A percentile compares a stretch with the other conserved stretches of the same genome.
These are phyloP conservation scores for Conoideocrella luteorostrata DNA, from an alignment of 2,329 filamentous ascomycete genomes.

Conservation along the genomic window DNA sequence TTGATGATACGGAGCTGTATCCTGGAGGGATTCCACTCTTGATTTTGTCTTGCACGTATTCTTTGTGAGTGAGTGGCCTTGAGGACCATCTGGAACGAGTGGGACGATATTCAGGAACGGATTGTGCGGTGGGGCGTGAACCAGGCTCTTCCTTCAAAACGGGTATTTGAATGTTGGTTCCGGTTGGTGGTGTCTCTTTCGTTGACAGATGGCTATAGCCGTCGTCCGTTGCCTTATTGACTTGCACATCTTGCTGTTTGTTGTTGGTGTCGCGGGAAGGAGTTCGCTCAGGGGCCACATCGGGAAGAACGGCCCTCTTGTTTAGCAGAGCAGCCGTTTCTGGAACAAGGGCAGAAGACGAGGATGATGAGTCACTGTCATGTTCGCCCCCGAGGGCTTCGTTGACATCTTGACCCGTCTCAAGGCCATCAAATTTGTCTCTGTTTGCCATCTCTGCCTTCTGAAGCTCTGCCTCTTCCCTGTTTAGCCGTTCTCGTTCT, in stretches of 20 bases:
- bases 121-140: not conserved
- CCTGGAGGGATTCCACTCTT: constrained; percentile 43
- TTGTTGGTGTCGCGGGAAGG: constrained; percentile 18
- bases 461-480: not conserved
- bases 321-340: constrained; percentile 1
- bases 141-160: not conserved
- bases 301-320: constrained; percentile 15
- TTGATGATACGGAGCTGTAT: constrained; percentile 38
- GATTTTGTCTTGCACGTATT: constrained; percentile 44
- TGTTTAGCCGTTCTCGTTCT: constrained; percentile 23
- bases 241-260: not conserved
- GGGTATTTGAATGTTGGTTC: not conserved
- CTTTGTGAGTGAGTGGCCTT: constrained; percentile 44
- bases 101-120: not conserved
- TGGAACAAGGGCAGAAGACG: not conserved
- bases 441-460: not conserved
- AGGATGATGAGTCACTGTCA: not conserved
- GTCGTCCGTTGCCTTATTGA: constrained; percentile 3
- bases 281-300: constrained; percentile 20
- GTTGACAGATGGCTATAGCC: not conserved
- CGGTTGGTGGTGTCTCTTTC: not conserved
- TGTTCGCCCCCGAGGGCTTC: not conserved
- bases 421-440: not conserved
- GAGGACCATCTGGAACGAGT: not conserved
- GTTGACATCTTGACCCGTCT: not conserved